Conservation (phyloP, 2,329 filamentous ascomycete genomes). For the Fusarium pseudocircinatum region DNA sequence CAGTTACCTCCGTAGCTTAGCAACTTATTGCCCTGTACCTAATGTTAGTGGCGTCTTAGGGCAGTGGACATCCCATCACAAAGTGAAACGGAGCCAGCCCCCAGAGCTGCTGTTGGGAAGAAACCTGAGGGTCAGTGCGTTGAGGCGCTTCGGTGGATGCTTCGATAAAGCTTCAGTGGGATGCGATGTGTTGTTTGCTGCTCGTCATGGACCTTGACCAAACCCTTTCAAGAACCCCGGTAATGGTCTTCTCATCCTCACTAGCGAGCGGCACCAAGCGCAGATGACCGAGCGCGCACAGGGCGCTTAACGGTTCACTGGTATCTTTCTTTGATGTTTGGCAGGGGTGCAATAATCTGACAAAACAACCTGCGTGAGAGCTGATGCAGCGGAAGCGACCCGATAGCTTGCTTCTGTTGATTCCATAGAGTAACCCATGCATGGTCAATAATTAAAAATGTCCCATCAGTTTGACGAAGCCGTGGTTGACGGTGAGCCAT, state of each 20-base stretch:
- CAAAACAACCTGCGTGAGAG: slow-evolving; percentile 4
- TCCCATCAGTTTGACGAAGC: not conserved
- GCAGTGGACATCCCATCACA: slow-evolving; percentile 12
- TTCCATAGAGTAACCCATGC: slow-evolving; percentile 4
- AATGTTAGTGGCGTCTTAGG: slow-evolving; percentile 26
- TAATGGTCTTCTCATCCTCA: slow-evolving; percentile 25
- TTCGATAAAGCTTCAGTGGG: slow-evolving; percentile 39
- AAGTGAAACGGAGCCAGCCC: slow-evolving; percentile 20
- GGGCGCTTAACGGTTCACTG: slow-evolving; percentile 34
- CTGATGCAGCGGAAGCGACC: slow-evolving; percentile 30
- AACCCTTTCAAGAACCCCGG: slow-evolving; percentile 31
- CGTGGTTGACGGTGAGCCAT: slow-evolving; percentile 32
- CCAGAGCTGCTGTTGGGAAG: slow-evolving; percentile 22
- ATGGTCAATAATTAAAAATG: slow-evolving; percentile 9
- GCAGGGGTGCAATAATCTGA: slow-evolving; percentile 16
- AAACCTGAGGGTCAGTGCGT: slow-evolving; percentile 28
- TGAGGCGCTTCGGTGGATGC: slow-evolving; percentile 37
- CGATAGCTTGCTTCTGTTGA: slow-evolving; percentile 32
- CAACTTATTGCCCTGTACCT: not conserved
- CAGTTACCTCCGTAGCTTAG: not conserved
- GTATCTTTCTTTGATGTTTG: slow-evolving; percentile 12
- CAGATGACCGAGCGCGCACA: slow-evolving; percentile 46
- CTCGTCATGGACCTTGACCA: slow-evolving; percentile 31
- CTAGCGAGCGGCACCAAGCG: slow-evolving; percentile 42
- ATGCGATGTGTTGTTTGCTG: slow-evolving; percentile 22